These are phyloP conservation scores for Pleurotus giganteus DNA, from an alignment of 768 basidiomycete genomes.

Conservation along the genomic window DNA sequence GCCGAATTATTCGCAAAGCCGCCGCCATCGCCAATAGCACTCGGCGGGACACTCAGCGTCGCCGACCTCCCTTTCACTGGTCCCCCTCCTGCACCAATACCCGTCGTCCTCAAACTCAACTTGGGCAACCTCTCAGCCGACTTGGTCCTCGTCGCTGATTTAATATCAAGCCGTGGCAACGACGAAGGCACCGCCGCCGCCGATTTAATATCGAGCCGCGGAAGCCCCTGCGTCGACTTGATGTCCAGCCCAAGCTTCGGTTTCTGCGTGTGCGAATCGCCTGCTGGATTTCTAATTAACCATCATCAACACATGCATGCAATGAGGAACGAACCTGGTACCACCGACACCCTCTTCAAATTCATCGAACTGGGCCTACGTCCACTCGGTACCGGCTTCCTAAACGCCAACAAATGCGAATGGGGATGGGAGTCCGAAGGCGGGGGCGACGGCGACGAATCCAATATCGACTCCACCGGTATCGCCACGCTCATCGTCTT, in stretches of 20 bases:
- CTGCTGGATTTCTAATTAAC: neutral
- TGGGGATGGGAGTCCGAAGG: constrained; percentile 44
- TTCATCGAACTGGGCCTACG: constrained; percentile 64
- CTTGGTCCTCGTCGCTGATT: constrained; percentile 3
- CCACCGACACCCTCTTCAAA: constrained; percentile 55
- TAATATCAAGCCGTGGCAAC: constrained; percentile 1
- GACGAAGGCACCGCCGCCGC: neutral
- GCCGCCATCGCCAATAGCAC: constrained; percentile 6
- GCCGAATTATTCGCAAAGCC: constrained; percentile 1
- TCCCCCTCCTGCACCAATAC: neutral
- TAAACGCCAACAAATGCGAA: constrained; percentile 52
- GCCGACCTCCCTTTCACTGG: neutral
- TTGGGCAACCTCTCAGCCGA: constrained; percentile 1
- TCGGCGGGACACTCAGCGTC: constrained; percentile 7
- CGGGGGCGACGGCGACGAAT: constrained; percentile 61
- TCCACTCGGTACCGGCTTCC: constrained; percentile 38
- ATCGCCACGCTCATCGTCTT: neutral
- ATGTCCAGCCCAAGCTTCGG: constrained; percentile 5
- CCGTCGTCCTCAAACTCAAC: constrained; percentile 1
- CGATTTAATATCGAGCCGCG: neutral
- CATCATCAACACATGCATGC: neutral
- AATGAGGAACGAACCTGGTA: too few species aligned
- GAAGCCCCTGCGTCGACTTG: constrained; percentile 1
- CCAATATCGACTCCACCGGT: constrained; percentile 26
- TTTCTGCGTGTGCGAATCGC: neutral